Evolutionary conservation across 176 grass and related monocot species (phyloP).

Genomic region (Ensete ventricosum): DNA sequence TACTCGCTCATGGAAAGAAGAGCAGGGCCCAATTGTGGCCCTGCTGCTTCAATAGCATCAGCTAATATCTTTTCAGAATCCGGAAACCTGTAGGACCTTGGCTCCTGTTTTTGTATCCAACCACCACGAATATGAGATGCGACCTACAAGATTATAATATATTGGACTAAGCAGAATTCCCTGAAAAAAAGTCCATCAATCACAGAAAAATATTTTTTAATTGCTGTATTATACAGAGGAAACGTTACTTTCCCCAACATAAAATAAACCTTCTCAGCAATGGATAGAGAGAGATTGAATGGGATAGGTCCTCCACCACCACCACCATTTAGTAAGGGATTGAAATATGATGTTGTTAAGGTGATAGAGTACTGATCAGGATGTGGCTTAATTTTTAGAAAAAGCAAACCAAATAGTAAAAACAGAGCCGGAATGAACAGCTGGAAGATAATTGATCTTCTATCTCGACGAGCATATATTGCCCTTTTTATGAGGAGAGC

Average conservation of each 20-base stretch:
- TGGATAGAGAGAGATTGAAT: slow-evolving; percentile 35
- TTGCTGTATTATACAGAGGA: background rate
- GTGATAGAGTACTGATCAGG: slow-evolving; percentile 37
- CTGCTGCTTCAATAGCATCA: slow-evolving; percentile 36
- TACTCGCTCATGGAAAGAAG: slow-evolving; percentile 55
- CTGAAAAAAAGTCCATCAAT: too few relatives aligned
- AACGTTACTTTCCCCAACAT: background rate
- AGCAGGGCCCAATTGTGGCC: slow-evolving; percentile 26
- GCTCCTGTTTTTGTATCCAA: slow-evolving; percentile 42
- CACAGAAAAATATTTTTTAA: too few relatives aligned
- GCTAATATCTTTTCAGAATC: slow-evolving; percentile 26
- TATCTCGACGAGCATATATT: slow-evolving; percentile 33
- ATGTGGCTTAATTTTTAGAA: slow-evolving; percentile 38
- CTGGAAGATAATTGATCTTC: slow-evolving; percentile 36
- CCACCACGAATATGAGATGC: slow-evolving; percentile 32
- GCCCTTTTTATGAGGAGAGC: slow-evolving; percentile 37
- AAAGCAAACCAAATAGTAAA: slow-evolving; percentile 36
- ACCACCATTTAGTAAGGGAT: slow-evolving; percentile 34
- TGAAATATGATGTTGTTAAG: slow-evolving; percentile 40
- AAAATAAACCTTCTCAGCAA: slow-evolving; percentile 32
- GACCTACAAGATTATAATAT: slow-evolving; percentile 21
- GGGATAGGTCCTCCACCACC: slow-evolving; percentile 42
- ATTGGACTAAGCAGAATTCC: background rate
- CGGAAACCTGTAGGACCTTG: slow-evolving; percentile 32
- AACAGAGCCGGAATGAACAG: slow-evolving; percentile 35